phyloP scores from a whole-genome alignment of 2,329 filamentous ascomycete species.

The Epichloe amarillans region DNA sequence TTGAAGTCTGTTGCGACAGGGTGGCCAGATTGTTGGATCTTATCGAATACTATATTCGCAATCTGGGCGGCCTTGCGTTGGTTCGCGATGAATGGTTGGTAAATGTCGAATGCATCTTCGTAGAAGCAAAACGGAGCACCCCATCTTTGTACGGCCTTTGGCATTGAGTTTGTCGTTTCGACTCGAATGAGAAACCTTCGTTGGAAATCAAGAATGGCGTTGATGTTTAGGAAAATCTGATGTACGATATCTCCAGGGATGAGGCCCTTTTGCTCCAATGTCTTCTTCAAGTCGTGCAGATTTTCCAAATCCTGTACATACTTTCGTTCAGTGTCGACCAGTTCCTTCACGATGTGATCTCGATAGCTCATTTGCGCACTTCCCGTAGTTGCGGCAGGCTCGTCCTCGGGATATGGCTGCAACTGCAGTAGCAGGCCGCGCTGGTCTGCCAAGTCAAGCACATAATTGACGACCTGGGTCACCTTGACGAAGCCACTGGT shows the following conservation, averaged over 20 bases:
- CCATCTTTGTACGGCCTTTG: constrained; percentile 72
- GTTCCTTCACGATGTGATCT: constrained; percentile 80
- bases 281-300: constrained; percentile 80
- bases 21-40: constrained; percentile 62
- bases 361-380: constrained; percentile 59
- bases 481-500: constrained; percentile 98
- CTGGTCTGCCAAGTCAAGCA: constrained; percentile 74
- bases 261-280: constrained; percentile 73
- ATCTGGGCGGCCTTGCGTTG: constrained; percentile 79
- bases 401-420: constrained; percentile 44
- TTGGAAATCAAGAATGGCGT: constrained; percentile 88
- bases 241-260: constrained; percentile 84
- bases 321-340: constrained; percentile 91
- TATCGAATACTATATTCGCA: constrained; percentile 77
- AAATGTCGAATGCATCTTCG: constrained; percentile 80
- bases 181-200: constrained; percentile 89
- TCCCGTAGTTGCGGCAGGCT: constrained; percentile 29
- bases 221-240: constrained; percentile 93
- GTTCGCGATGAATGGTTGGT: constrained; percentile 95
- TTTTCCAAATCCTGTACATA: constrained; percentile 97
- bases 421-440: constrained; percentile 57
- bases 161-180: constrained; percentile 83
- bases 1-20: constrained; percentile 78
- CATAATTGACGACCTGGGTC: constrained; percentile 80
- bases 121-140: constrained; percentile 79